Base-by-base conservation (phyloP, 2,329 filamentous ascomycete genomes). In the Claviceps citrina region DNA sequence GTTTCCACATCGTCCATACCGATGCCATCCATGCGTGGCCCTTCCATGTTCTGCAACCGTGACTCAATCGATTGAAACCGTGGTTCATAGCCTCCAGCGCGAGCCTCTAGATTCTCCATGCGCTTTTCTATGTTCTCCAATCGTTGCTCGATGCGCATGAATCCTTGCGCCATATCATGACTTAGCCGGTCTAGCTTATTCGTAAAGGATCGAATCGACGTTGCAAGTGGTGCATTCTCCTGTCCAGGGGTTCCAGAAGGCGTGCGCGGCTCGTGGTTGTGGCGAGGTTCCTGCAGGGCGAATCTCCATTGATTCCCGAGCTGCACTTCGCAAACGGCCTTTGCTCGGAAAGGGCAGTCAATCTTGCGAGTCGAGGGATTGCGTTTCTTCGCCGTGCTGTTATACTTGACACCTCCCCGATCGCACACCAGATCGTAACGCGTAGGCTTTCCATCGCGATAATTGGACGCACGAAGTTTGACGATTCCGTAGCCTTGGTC, bases 261-360 rank as follows among this genome's bases (percentile, higher is more conserved):
- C 37, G 73, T 58, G 43, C 73, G 69, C 25, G 73, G 68, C 48
- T 76, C 73, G 51, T 77, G 73, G 54, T 77, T 77, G 52, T 77
- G 73, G 12, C 71, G 63, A n/a, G 64, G 55, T 42, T 75, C 70
- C 44, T 76, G 73, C 9, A 77, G 67, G 7, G 68, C 69, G 46
- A 77, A 77, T n/a, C 73, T 70, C 73, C 73, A 77, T 55, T 76
- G 72, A 45, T 76, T 74, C 31, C 68, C 68, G 9, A 77, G 61
- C 53, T 75, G 71, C 6, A 77, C 73, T 51, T 77, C 73, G 46
- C 73, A 77, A 18, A 77, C 73, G 19, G 73, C 73, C 59, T 77
- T 77, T 41, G 73, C 73, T 39, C 71, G 69, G 61, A 73, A 77
- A 9, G 73, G 73, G 42, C 73, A 77, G 53, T 77, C 73, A 41